phyloP scores from a whole-genome alignment of 495 filamentous ascomycete genomes.

The Cercophora samala region DNA sequence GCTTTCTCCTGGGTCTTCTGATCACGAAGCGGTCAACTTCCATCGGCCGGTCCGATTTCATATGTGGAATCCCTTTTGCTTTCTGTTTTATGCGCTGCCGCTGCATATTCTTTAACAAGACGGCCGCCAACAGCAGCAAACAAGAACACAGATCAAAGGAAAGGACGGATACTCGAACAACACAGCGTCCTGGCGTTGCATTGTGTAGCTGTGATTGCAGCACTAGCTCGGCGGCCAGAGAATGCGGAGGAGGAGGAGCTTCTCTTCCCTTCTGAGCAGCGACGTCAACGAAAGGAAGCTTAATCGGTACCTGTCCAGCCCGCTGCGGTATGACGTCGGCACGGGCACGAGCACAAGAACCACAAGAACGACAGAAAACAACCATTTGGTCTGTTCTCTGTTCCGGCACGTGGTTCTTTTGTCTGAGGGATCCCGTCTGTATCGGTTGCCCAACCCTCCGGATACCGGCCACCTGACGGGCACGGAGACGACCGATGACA shows the following conservation, averaged over 20 bases:
- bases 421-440: not conserved
- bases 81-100: too few relatives aligned
- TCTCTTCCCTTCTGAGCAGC: not conserved
- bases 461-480: not conserved
- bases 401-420: not conserved
- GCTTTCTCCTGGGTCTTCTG: not conserved
- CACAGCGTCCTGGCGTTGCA: not conserved
- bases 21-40: not conserved
- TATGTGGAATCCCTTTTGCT: not conserved
- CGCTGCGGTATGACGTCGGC: constrained; percentile 1
- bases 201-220: not conserved
- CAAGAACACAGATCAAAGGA: not conserved
- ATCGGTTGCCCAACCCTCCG: not conserved
- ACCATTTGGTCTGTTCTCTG: not conserved
- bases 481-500: not conserved
- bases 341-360: not conserved
- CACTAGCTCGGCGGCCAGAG: not conserved
- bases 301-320: constrained; percentile 1
- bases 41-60: not conserved
- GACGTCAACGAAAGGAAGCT: not conserved
- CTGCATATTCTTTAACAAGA: not conserved
- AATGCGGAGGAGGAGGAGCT: not conserved
- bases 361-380: constrained; percentile 1
- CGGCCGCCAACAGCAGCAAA: not conserved
- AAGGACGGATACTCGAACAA: not conserved